Evolutionary conservation across 495 filamentous ascomycete species (phyloP), one percentile per base, ranked within the genome.

Genomic region (Hypomontagnella submonticulosa): DNA sequence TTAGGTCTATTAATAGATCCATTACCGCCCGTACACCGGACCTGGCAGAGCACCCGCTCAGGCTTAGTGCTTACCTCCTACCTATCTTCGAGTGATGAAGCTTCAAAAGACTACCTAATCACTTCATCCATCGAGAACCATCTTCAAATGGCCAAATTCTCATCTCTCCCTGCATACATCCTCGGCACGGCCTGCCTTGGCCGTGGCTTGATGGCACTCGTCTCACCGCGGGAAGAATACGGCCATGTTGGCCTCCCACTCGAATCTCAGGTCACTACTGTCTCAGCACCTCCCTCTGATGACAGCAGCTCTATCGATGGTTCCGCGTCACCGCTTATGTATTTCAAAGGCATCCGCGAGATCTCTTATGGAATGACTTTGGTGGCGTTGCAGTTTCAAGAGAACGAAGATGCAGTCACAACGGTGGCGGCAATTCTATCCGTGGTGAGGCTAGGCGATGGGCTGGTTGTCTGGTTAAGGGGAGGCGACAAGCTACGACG

Each of bases 341-440:
- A 65, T 20, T 65, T 65, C 33, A 65, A 65, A 34, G 62, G 62
- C 12, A 65, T 65, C 18, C 62, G 62, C 8, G 62, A 65, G 34
- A 54, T 65, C 0, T 40, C 19, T 11, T 65, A 65, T 23, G 62
- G 62, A 40, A 3, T 54, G 13, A 42, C 42, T 3, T 41, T 65
- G 23, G 33, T 54, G 12, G 55, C 40, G 15, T 42, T 65, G 23
- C 54, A 65, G 16, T 33, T 10, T 41, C 54, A 59, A 16, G 62
- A 48, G 12, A 58, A 58, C 42, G 20, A 52, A 3, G 6, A 16
- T 2, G 62, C 47, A 19, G 23, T 65, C 34, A 65, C 49, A 4
- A 59, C 62, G 11, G 36, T 65, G 16, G 62, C 62, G n/a, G 49
- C 62, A 0, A 20, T 59, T 13, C 33, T 65, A 16, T 54, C 62